Evolutionary conservation across 2,329 filamentous ascomycete genomes (phyloP), one percentile per base, ranked within the genome.

Genomic region (Coleophoma cylindrospora): DNA sequence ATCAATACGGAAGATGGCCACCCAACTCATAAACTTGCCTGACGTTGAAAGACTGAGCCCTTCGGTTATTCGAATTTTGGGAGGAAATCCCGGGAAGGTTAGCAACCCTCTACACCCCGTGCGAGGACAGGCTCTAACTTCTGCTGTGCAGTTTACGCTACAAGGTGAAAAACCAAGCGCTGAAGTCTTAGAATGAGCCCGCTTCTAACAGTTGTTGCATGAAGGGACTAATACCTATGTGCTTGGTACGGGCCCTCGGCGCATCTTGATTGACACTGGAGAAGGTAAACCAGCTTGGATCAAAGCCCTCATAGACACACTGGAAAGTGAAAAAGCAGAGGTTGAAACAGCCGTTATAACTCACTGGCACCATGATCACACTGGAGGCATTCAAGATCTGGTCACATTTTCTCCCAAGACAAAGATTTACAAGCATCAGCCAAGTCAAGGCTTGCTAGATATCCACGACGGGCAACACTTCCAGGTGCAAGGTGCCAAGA

Each of bases 191-290:
- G 2, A 6, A 27, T 27, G 27, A 27, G 9, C 27, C 27, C 27
- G 27, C 27, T 27, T 27, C 27, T 27, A 27, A 27, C 9, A 5
- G 27, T 27, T 27, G 27, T 6, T 27, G 9, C 27, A 5, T 27
- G 81, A 86, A 69, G 86, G 91, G 54, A 96, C 94, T 58, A 99
- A 99, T 68, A 99, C 94, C 34, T 99, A 99, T 67, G 79, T 99
- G 15, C 64, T 99, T 52, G 94, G 94, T 51, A 84, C 79, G 7
- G 92, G 91, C 3, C 66, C 73, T 6, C 70, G 72, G 7, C 84
- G 94, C 10, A 76, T 97, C 51, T 79, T 99, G 19, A 83, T 99
- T 62, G 94, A 99, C 70, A 96, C 91, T 0, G 94, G 88, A 45
- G 86, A 96, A 68, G 94, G 80, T 75, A 57, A 54, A 51, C 80